These are phyloP conservation scores for Crassisporium funariophilum DNA, from an alignment of 768 basidiomycete genomes.

Conservation along the genomic window DNA sequence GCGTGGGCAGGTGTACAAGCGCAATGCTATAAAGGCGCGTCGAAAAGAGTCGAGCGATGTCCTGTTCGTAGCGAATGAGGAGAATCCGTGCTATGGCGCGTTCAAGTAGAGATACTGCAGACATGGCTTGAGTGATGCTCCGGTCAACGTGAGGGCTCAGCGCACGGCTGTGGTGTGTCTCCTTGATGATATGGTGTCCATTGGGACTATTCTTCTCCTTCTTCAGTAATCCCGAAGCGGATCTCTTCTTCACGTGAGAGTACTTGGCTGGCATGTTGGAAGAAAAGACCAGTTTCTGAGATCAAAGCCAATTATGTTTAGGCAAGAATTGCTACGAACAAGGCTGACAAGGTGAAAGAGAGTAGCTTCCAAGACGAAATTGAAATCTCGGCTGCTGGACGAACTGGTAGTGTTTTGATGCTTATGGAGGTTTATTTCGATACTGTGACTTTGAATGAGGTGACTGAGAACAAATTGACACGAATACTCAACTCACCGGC, in stretches of 20 bases:
- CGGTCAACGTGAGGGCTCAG: conserved; percentile 53
- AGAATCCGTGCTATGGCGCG: conserved; percentile 69
- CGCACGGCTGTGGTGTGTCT: conserved; percentile 28
- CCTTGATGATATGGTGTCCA: conserved; percentile 33
- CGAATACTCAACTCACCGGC: no score
- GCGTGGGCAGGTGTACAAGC: conserved; percentile 65
- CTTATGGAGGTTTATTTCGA: no score
- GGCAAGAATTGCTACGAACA: no score
- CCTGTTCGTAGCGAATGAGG: conserved; percentile 70
- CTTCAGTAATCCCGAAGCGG: conserved; percentile 49
- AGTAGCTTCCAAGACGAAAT: no score
- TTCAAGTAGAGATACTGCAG: conserved; percentile 67
- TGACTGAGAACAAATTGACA: no score
- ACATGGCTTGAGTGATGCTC: conserved; percentile 55
- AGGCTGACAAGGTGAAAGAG: no score
- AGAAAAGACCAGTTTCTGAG: background rate
- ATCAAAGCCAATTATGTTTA: no score
- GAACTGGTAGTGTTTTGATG: no score
- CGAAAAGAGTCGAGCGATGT: conserved; percentile 74
- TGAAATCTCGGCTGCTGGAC: no score
- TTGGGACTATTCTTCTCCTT: conserved; percentile 39
- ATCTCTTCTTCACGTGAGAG: conserved; percentile 72
- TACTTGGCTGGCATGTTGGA: conserved; percentile 69
- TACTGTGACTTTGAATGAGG: no score
- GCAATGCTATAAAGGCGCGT: conserved; percentile 67